Evolutionary conservation across 352 stramenopile genomes (phyloP).

Genomic region (Phytophthora fragariae): DNA sequence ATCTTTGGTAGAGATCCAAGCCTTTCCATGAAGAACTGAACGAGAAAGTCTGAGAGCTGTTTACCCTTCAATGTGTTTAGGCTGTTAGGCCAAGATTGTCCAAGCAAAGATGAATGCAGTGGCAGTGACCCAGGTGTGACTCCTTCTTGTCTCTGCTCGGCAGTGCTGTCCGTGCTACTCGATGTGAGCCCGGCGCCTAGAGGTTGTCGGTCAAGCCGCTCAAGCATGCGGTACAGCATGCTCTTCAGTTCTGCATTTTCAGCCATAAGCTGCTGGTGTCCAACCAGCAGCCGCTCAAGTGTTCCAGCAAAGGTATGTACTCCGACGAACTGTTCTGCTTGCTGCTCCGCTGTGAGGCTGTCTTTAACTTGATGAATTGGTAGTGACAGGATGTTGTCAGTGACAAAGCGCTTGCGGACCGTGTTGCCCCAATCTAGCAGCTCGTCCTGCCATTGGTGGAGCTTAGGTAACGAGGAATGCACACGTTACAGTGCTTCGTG

Average conservation of each 20-base stretch:
- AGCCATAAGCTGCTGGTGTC: slow-evolving; percentile 6
- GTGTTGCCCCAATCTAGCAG: slow-evolving; percentile 1
- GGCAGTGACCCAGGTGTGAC: not conserved
- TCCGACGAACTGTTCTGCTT: slow-evolving; percentile 16
- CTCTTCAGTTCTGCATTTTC: slow-evolving; percentile 5
- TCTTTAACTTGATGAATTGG: slow-evolving; percentile 11
- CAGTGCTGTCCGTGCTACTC: not conserved
- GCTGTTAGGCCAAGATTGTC: not conserved
- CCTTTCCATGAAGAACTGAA: slow-evolving; percentile 13
- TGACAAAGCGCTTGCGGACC: slow-evolving; percentile 11
- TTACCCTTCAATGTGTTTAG: not conserved
- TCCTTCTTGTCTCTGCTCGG: not conserved
- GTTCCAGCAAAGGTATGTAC: slow-evolving; percentile 13
- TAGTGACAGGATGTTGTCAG: slow-evolving; percentile 6
- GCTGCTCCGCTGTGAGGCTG: not conserved
- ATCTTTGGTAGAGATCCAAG: not conserved
- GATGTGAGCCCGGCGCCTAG: not conserved
- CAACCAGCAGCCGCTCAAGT: not conserved
- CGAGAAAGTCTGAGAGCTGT: slow-evolving; percentile 2
- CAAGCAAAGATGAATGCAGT: not conserved
- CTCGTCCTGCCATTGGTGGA: not conserved
- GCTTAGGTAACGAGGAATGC: not conserved
- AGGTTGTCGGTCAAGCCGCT: not conserved
- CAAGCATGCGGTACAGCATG: not conserved
- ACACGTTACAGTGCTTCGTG: not conserved